Evolutionary conservation across 1,139 yeast genomes (phyloP), one percentile per base, ranked within the genome.

Genomic region (Debaryomyces sp.): DNA sequence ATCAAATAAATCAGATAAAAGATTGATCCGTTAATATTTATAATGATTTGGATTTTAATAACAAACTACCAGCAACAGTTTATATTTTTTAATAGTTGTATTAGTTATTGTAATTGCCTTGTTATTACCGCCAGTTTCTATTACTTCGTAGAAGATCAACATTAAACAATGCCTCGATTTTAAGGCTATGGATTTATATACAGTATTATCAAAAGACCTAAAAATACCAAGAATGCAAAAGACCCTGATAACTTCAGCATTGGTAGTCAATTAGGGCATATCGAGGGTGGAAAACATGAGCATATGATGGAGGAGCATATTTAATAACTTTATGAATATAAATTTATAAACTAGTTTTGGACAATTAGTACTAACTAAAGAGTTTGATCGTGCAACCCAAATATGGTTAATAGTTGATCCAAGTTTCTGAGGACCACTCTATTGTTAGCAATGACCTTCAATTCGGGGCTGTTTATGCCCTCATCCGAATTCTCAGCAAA

Each of bases 361-460:
- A 27, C 9, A 5, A 9, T 8, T 8, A 18, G 21, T 8, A 2
- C 5, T 26, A 9, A 10, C 9, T 2, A n/a, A n/a, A n/a, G n/a
- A 22, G 6, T 22, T 35, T 15, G 12, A n/a, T 21, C n/a, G 9
- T 35, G 10, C 33, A 41, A 32, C 17, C 30, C 35, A 34, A 50
- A 50, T 12, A 50, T 35, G 17, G 23, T 26, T 32, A 62, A 41
- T 18, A 73, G 41, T 48, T 68, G 68, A 5, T 50, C 43, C 47
- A 74, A 61, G 29, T 62, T 63, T 9, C 69, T 61, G 18, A 70
- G 55, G 3, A 70, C 68, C 1, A 67, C 70, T 46, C 78, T 54
- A 52, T 73, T 73, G 50, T 73, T 68, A 24, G 78, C 76, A 43
- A 73, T 57, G 7, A 66, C 46, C 13, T 61, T 53, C 43, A 56